Evolutionary conservation across 1,284 basidiomycete genomes (phyloP), one percentile per base, ranked within the genome.

Genomic region (Jaminaea rosea): DNA sequence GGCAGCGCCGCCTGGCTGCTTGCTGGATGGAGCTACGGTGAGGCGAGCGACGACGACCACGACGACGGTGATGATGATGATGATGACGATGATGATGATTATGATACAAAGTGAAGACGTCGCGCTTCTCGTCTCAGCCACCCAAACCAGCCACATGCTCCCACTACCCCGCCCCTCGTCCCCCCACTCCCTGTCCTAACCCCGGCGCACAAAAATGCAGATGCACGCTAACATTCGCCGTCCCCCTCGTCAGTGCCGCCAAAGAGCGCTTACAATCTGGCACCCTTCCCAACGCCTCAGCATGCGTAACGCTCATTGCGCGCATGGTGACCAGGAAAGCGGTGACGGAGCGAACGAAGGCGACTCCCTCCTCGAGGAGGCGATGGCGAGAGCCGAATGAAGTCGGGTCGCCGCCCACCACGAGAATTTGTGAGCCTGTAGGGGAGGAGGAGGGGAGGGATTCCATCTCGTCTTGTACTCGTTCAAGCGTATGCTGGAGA

Each of bases 241-340:
- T 66, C 1, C 58, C 55, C 34, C 60, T 60, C 13, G 65, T 67
- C n/a, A 72, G 57, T 29, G 63, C 65, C 7, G 60, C 67, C 34
- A 72, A 37, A 36, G 53, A 42, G 17, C 63, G 26, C 36, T 63
- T 50, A 13, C 67, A 46, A 4, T 68, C 65, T 5, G 58, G 51
- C 10, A 11, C 15, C n/a, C n/a, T 21, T 10, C 15, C 19, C 23
- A 19, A 5, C 3, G 65, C 62, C 27, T 69, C 67, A 6, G 56
- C 54, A 49, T 67, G 59, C 23, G 39, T 46, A 7, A 55, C 51
- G 19, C 63, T 53, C 19, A 68, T 58, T 10, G 59, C 45, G 46
- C 63, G 65, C 46, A 72, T 59, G 29, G 64, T 44, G 19, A 60
- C 65, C 44, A 67, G 69, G 8, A 65, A 65, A 41, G 61, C 55